Evolutionary conservation across 2,329 filamentous ascomycete genomes (phyloP).

Genomic region (Xylariaceae sp.): DNA sequence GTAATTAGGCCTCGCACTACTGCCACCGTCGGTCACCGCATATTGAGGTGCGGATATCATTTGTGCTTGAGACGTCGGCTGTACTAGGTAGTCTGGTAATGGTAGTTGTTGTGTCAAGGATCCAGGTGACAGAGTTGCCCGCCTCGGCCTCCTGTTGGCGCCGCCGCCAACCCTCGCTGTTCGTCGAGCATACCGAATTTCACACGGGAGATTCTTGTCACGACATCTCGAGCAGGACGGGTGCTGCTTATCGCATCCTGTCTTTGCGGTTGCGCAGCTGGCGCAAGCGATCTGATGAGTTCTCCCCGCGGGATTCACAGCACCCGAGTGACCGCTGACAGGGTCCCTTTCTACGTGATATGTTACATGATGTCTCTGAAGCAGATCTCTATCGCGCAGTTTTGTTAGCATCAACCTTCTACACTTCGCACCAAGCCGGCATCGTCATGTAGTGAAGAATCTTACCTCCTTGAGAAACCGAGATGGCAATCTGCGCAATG

Average conservation of each 20-base stretch:
- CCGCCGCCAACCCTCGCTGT: constrained; percentile 47
- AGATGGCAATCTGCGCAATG: constrained; percentile 45
- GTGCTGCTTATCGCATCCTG: constrained; percentile 45
- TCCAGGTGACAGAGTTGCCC: constrained; percentile 13
- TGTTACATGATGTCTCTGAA: constrained; percentile 46
- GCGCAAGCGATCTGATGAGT: constrained; percentile 44
- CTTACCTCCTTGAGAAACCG: constrained; percentile 45
- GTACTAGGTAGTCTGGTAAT: neutral
- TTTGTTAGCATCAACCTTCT: constrained; percentile 2
- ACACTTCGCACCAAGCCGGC: too few relatives aligned
- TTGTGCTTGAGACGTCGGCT: constrained; percentile 10
- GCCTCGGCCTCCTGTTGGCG: constrained; percentile 35
- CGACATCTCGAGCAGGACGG: constrained; percentile 43
- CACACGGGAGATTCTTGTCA: constrained; percentile 44
- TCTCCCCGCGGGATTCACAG: constrained; percentile 33
- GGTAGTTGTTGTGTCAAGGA: neutral
- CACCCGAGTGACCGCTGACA: constrained; percentile 40
- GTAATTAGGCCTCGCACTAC: constrained; percentile 24
- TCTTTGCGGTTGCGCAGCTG: constrained; percentile 47
- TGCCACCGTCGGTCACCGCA: constrained; percentile 36
- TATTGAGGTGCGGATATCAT: constrained; percentile 24
- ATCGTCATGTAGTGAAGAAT: constrained; percentile 13
- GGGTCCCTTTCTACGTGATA: constrained; percentile 47
- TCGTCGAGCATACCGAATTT: constrained; percentile 45
- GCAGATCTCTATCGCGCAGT: constrained; percentile 38